Conservation (phyloP, 2,329 filamentous ascomycete species). For the Emmonsiellopsis sp. region DNA sequence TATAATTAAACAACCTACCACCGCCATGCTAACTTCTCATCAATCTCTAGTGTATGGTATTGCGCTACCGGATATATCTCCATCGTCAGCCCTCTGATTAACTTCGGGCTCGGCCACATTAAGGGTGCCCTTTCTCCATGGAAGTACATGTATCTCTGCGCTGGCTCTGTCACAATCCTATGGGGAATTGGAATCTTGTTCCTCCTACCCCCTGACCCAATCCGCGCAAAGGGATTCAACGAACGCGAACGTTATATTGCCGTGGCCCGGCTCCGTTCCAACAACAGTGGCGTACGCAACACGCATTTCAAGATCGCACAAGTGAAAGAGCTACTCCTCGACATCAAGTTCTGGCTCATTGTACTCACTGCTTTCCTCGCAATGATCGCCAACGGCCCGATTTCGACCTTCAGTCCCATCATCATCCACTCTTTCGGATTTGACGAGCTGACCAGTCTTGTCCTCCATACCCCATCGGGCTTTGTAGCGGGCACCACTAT, state of each 20-base stretch:
- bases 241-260: conserved; percentile 21
- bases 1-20: too few relatives aligned
- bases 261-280: conserved; percentile 16
- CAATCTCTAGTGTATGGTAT: conserved; percentile 29
- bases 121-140: conserved; percentile 30
- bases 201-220: conserved; percentile 32
- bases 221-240: conserved; percentile 33
- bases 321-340: conserved; percentile 24
- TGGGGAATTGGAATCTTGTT: conserved; percentile 32
- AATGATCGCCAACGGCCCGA: conserved; percentile 38
- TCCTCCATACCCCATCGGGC: conserved; percentile 36
- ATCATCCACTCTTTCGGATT: conserved; percentile 41
- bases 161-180: conserved; percentile 33
- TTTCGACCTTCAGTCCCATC: conserved; percentile 38
- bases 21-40: too few relatives aligned
- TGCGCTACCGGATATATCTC: conserved; percentile 38
- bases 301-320: conserved; percentile 37
- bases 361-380: conserved; percentile 33
- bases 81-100: conserved; percentile 39
- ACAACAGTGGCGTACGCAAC: conserved; percentile 27
- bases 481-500: conserved; percentile 29
- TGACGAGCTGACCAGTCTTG: conserved; percentile 33
- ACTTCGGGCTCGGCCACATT: conserved; percentile 41
- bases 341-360: conserved; percentile 29
- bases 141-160: conserved; percentile 36